Evolutionary conservation across 495 filamentous ascomycete species (phyloP).

Genomic region (Barbatosphaeria neglecta): DNA sequence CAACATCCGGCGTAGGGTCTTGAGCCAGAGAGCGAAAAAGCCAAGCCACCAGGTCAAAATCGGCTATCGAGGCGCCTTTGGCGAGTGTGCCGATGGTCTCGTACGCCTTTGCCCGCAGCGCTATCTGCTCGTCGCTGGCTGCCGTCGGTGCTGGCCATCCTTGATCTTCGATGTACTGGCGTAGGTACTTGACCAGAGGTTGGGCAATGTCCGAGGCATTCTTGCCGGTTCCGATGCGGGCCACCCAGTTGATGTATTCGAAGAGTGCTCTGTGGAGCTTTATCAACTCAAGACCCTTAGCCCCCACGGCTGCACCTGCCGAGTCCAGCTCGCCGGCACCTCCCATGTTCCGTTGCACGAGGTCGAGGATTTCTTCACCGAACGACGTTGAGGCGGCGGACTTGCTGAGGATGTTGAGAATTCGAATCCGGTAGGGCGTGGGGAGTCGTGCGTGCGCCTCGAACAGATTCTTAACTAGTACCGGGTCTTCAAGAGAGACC

Average conservation of each 20-base stretch:
- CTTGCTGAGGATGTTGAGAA: slow-evolving; percentile 64
- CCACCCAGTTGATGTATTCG: slow-evolving; percentile 77
- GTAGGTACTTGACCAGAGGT: slow-evolving; percentile 57
- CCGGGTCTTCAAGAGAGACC: slow-evolving; percentile 59
- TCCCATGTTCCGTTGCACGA: slow-evolving; percentile 50
- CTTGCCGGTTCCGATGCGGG: slow-evolving; percentile 53
- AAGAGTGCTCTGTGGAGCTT: slow-evolving; percentile 72
- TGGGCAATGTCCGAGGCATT: slow-evolving; percentile 51
- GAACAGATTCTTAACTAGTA: slow-evolving; percentile 52
- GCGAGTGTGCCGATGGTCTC: slow-evolving; percentile 77
- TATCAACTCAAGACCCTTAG: slow-evolving; percentile 16
- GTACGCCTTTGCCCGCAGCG: slow-evolving; percentile 63
- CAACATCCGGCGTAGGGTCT: slow-evolving; percentile 63
- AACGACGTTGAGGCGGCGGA: slow-evolving; percentile 56
- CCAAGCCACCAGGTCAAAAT: slow-evolving; percentile 58
- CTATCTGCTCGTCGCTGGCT: slow-evolving; percentile 46
- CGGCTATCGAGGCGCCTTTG: slow-evolving; percentile 34
- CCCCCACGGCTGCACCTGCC: slow-evolving; percentile 5
- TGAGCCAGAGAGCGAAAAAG: slow-evolving; percentile 71
- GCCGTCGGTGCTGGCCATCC: slow-evolving; percentile 63
- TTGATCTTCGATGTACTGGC: slow-evolving; percentile 64
- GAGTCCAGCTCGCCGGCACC: slow-evolving; percentile 17
- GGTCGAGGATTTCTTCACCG: slow-evolving; percentile 47
- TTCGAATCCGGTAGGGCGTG: slow-evolving; percentile 59
- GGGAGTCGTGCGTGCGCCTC: slow-evolving; percentile 59